Conservation (phyloP, 2,329 filamentous ascomycete species). For the Fusarium gaditjirri region DNA sequence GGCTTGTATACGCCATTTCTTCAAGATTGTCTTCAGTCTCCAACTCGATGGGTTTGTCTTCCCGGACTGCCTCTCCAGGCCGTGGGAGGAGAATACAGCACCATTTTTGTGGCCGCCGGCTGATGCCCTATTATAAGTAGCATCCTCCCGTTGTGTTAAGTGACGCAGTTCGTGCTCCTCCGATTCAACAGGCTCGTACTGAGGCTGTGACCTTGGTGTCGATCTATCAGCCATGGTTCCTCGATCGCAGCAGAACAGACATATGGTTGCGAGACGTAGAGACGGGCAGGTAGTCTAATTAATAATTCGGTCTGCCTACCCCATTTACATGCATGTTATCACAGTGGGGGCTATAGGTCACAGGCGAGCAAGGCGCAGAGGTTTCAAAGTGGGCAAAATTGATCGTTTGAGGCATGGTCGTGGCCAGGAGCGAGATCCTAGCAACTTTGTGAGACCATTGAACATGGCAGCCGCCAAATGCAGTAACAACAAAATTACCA, state of each 20-base stretch:
- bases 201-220: conserved; percentile 1
- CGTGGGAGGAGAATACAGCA: background rate
- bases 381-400: background rate
- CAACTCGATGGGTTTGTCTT: conserved; percentile 9
- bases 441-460: background rate
- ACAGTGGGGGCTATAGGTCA: background rate
- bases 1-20: conserved; percentile 33
- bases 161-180: conserved; percentile 12
- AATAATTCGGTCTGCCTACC: background rate
- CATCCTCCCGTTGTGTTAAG: background rate
- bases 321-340: background rate
- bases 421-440: background rate
- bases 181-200: conserved; percentile 26
- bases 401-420: background rate
- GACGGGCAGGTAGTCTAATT: background rate
- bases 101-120: background rate
- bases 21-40: conserved; percentile 25
- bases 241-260: background rate
- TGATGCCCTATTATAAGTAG: background rate
- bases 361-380: background rate
- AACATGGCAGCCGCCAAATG: background rate
- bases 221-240: conserved; percentile 9
- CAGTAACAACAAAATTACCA: too few relatives aligned
- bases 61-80: background rate
- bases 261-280: background rate